Conservation (phyloP, 441 rosid genomes). For the Omphalea diandra region DNA sequence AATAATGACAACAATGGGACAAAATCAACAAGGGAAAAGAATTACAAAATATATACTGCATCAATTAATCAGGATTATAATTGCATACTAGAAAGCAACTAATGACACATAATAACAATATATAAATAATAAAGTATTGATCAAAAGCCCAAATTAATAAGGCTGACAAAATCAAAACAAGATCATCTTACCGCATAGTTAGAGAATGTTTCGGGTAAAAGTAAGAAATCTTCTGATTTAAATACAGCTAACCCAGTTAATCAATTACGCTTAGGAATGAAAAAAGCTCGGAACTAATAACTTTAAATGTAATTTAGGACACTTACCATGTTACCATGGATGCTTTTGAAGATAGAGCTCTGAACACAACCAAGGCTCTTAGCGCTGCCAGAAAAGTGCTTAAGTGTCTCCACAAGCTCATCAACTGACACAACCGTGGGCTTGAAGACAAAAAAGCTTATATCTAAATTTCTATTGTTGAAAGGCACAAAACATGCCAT, state of each 20-base stretch:
- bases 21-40: no score
- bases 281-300: background rate
- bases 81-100: no score
- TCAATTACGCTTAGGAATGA: no score
- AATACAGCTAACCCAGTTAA: background rate
- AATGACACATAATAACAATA: background rate
- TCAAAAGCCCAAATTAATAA: no score
- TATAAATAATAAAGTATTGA: background rate
- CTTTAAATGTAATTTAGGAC: background rate
- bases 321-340: conserved; percentile 61
- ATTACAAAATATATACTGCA: no score
- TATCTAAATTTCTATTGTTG: conserved; percentile 40
- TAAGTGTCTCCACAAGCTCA: conserved; percentile 42
- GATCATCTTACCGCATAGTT: no score
- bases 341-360: conserved; percentile 55
- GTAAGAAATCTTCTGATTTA: no score
- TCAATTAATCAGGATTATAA: no score
- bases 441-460: conserved; percentile 41
- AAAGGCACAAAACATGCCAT: conserved; percentile 62
- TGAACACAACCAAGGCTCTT: conserved; percentile 52
- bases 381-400: conserved; percentile 35
- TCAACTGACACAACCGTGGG: conserved; percentile 43
- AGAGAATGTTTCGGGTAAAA: no score
- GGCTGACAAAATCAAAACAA: no score
- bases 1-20: no score